phyloP scores from a whole-genome alignment of 176 grass and related monocot species.

The Oryza meyeriana region DNA sequence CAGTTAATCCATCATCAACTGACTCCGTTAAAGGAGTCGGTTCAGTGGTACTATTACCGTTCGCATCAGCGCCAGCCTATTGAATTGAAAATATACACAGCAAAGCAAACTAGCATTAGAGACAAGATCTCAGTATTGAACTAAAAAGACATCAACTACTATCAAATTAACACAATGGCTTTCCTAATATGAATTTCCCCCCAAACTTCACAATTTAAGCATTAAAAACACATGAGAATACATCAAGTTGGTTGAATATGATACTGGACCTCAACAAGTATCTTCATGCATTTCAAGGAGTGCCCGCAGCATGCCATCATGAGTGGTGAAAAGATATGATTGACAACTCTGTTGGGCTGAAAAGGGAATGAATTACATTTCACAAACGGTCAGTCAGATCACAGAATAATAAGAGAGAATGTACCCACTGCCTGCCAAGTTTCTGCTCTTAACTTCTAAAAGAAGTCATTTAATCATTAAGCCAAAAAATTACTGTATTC shows the following conservation, averaged over 20 bases:
- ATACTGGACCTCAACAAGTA: slow-evolving; percentile 30
- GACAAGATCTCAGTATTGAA: neutral
- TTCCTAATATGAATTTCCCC: neutral
- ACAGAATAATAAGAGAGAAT: neutral
- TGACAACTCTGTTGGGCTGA: slow-evolving; percentile 28
- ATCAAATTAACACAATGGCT: neutral
- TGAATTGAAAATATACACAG: neutral
- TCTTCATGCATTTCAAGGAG: slow-evolving; percentile 29
- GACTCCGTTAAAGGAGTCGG: slow-evolving; percentile 26
- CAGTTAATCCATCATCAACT: slow-evolving; percentile 25
- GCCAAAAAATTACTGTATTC: neutral
- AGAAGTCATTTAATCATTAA: neutral
- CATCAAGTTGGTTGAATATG: neutral
- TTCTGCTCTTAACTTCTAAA: neutral
- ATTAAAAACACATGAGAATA: slow-evolving; percentile 7
- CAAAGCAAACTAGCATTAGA: neutral
- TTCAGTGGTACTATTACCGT: slow-evolving; percentile 15
- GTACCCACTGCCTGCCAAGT: neutral
- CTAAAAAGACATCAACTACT: neutral
- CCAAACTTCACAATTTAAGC: neutral
- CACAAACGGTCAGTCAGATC: neutral
- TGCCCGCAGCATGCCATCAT: slow-evolving; percentile 21
- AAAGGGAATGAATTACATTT: neutral
- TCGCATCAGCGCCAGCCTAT: slow-evolving; percentile 52
- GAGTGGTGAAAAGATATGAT: slow-evolving; percentile 27